phyloP scores from a whole-genome alignment of 805 yeast genomes.

The Metschnikowia cerradonensis region DNA sequence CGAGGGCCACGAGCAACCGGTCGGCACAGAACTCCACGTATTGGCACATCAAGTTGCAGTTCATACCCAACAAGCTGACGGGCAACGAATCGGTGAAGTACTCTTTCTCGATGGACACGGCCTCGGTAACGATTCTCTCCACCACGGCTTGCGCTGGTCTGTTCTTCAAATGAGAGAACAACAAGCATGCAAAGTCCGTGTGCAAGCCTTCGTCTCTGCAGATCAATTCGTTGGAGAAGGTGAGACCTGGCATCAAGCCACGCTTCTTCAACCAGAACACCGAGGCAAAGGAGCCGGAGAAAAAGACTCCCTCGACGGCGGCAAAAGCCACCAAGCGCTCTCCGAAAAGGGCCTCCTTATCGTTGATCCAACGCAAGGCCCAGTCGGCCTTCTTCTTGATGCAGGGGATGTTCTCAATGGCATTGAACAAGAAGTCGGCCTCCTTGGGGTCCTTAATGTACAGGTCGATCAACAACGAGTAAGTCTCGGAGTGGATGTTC shows the following conservation, averaged over 20 bases:
- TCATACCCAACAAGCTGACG: slow-evolving; percentile 91
- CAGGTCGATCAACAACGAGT: slow-evolving; percentile 89
- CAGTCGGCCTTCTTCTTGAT: slow-evolving; percentile 97
- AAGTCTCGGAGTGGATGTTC: slow-evolving; percentile 96
- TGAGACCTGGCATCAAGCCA: slow-evolving; percentile 98
- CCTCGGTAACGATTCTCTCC: slow-evolving; percentile 86
- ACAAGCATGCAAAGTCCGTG: slow-evolving; percentile 95
- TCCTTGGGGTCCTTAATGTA: slow-evolving; percentile 96
- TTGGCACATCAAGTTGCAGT: slow-evolving; percentile 89
- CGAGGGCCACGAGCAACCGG: slow-evolving; percentile 85
- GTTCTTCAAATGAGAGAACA: slow-evolving; percentile 88
- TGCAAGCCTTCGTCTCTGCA: slow-evolving; percentile 99
- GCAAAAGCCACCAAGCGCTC: slow-evolving; percentile 98
- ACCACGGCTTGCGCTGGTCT: slow-evolving; percentile 80
- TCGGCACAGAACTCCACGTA: slow-evolving; percentile 98
- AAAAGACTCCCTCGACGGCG: slow-evolving; percentile 98
- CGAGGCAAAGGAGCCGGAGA: slow-evolving; percentile 97
- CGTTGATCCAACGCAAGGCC: slow-evolving; percentile 97
- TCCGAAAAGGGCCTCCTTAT: slow-evolving; percentile 81
- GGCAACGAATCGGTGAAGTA: slow-evolving; percentile 75
- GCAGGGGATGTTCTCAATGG: slow-evolving; percentile 94
- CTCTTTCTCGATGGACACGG: slow-evolving; percentile 87
- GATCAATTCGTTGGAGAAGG: slow-evolving; percentile 95
- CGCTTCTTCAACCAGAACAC: slow-evolving; percentile 98
- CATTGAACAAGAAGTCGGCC: slow-evolving; percentile 85